Percentiles rank a stretch among this genome's conserved stretches.
Evolutionary conservation across 2,329 filamentous ascomycete genomes (phyloP).

Genomic region (Exophiala aquamarina): DNA sequence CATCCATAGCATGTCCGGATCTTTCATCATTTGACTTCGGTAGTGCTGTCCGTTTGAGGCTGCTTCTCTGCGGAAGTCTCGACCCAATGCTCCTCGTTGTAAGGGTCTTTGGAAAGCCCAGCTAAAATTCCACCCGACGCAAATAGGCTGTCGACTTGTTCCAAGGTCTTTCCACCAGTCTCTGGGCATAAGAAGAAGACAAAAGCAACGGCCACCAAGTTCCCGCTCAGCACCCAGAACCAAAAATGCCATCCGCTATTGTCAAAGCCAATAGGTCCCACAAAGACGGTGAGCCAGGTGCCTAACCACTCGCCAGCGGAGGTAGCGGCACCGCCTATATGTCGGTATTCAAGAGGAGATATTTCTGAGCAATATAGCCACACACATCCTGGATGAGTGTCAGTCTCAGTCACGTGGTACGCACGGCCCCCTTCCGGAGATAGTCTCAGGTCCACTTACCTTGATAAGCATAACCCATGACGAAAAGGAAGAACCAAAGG

Average conservation of each 20-base stretch:
- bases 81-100: background rate
- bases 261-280: constrained; percentile 35
- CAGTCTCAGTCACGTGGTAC: no score
- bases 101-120: background rate
- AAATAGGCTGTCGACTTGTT: constrained; percentile 16
- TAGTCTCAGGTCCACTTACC: background rate
- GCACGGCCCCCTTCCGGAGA: no score
- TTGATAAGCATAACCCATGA: constrained; percentile 35
- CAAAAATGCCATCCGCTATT: constrained; percentile 36
- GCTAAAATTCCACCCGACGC: background rate
- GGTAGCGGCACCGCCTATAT: constrained; percentile 35
- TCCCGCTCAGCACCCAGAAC: constrained; percentile 32
- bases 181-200: constrained; percentile 25
- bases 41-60: background rate
- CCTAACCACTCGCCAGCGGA: constrained; percentile 36
- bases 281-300: constrained; percentile 38
- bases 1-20: background rate
- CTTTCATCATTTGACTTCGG: background rate
- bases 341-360: constrained; percentile 37
- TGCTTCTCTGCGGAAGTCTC: background rate
- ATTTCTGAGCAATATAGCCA: constrained; percentile 37
- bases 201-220: constrained; percentile 23
- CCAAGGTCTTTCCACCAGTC: constrained; percentile 22
- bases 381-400: background rate
- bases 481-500: constrained; percentile 33